These are phyloP conservation scores for Wickerhamomyces subpelliculosus DNA, from an alignment of 805 yeast species.

Conservation along the genomic window DNA sequence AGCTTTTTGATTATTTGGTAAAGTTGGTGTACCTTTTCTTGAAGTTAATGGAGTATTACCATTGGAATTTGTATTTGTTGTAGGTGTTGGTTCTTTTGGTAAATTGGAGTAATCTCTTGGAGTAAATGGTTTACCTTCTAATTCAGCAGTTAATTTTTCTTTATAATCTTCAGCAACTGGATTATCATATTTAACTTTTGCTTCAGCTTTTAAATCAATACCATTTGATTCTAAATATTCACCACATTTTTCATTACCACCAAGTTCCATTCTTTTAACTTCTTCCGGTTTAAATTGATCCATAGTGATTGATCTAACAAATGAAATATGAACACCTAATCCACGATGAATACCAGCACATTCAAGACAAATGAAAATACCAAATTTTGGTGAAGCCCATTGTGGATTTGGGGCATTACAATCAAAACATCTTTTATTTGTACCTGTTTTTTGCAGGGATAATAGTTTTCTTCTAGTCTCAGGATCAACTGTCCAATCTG, in stretches of 20 bases:
- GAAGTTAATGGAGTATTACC: constrained; percentile 27
- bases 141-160: constrained; percentile 63
- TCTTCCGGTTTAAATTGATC: constrained; percentile 97
- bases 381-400: constrained; percentile 99
- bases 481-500: constrained; percentile 87
- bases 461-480: constrained; percentile 77
- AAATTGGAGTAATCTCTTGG: constrained; percentile 49
- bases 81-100: background rate
- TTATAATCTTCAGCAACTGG: constrained; percentile 94
- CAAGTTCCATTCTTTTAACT: constrained; percentile 81
- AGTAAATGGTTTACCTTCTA: constrained; percentile 63
- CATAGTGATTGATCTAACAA: constrained; percentile 96
- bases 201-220: constrained; percentile 53
- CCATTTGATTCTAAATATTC: constrained; percentile 69
- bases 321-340: constrained; percentile 92
- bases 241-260: constrained; percentile 79
- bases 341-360: constrained; percentile 98
- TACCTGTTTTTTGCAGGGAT: constrained; percentile 74
- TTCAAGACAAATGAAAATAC: constrained; percentile 93
- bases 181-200: constrained; percentile 76
- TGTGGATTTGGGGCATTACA: constrained; percentile 96
- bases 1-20: constrained; percentile 26
- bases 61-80: background rate
- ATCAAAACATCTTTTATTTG: constrained; percentile 85
- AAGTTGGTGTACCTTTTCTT: constrained; percentile 35